Percentiles rank a stretch among this genome's conserved stretches.
These are phyloP conservation scores for Eucalyptus albens DNA, from an alignment of 345 rosid genomes.

Conservation along the genomic window DNA sequence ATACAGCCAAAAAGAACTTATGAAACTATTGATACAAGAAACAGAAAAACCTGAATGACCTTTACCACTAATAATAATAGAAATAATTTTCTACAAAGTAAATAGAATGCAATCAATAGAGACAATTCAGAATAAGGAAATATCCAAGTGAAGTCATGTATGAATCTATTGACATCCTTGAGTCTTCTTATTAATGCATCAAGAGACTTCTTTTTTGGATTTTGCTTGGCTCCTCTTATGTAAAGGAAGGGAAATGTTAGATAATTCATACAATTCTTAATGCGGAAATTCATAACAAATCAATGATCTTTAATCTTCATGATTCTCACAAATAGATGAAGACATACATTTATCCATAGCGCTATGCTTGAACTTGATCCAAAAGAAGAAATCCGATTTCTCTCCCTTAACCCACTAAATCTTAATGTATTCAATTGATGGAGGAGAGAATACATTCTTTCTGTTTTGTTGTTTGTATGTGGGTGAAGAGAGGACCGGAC, in stretches of 20 bases:
- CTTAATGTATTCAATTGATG: too few relatives aligned
- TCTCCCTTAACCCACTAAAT: too few relatives aligned
- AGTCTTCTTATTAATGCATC: slow-evolving; percentile 80
- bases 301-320: too few relatives aligned
- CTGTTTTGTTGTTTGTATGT: too few relatives aligned
- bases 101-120: slow-evolving; percentile 13
- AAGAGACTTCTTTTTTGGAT: slow-evolving; percentile 87
- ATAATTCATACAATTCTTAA: too few relatives aligned
- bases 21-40: slow-evolving; percentile 4
- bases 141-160: background rate
- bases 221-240: slow-evolving; percentile 78
- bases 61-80: slow-evolving; percentile 1
- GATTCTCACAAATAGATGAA: too few relatives aligned
- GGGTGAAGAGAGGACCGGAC: too few relatives aligned
- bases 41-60: background rate
- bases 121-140: background rate
- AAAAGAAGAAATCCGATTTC: too few relatives aligned
- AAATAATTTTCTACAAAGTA: slow-evolving; percentile 10
- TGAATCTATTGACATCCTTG: slow-evolving; percentile 66
- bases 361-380: too few relatives aligned
- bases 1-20: slow-evolving; percentile 15
- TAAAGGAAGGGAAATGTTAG: slow-evolving; percentile 86
- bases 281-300: too few relatives aligned
- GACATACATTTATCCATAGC: too few relatives aligned
- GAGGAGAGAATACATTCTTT: too few relatives aligned